Percentiles rank a stretch among this genome's conserved stretches.
phyloP scores from a whole-genome alignment of 2,329 filamentous ascomycete species.

The Diaporthe citriasiana region DNA sequence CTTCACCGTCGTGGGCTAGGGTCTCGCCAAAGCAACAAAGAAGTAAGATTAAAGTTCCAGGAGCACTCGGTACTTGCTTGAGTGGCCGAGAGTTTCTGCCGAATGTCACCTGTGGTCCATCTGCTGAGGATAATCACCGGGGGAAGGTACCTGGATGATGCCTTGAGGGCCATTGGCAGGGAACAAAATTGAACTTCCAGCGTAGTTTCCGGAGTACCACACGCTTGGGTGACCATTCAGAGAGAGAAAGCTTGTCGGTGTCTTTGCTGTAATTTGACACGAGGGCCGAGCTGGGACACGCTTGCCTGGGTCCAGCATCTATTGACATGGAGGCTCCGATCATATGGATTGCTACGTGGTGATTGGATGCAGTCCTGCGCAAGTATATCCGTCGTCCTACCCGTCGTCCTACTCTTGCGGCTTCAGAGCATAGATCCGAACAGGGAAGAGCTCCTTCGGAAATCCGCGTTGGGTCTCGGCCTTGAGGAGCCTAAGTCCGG shows the following conservation, averaged over 20 bases:
- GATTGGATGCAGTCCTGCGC: neutral
- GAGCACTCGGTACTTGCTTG: slow-evolving; percentile 20
- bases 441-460: slow-evolving; percentile 77
- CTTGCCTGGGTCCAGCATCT: slow-evolving; percentile 1
- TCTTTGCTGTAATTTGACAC: slow-evolving; percentile 9
- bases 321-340: slow-evolving; percentile 10
- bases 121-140: neutral
- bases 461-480: slow-evolving; percentile 82
- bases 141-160: slow-evolving; percentile 3
- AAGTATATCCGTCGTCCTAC: neutral
- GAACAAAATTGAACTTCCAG: slow-evolving; percentile 9
- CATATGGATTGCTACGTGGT: slow-evolving; percentile 17
- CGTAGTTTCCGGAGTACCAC: slow-evolving; percentile 28
- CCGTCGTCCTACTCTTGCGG: slow-evolving; percentile 54
- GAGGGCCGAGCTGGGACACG: slow-evolving; percentile 14
- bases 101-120: slow-evolving; percentile 19
- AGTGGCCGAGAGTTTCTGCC: slow-evolving; percentile 26
- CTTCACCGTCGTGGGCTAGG: neutral
- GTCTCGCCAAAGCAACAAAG: neutral
- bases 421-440: slow-evolving; percentile 83
- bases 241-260: slow-evolving; percentile 17
- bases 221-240: slow-evolving; percentile 31
- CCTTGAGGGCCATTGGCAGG: slow-evolving; percentile 12
- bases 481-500: slow-evolving; percentile 76
- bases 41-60: neutral